A percentile compares a stretch with the other conserved stretches of the same genome.
Conservation (phyloP, 2,329 filamentous ascomycete genomes). For the Fusarium concolor region DNA sequence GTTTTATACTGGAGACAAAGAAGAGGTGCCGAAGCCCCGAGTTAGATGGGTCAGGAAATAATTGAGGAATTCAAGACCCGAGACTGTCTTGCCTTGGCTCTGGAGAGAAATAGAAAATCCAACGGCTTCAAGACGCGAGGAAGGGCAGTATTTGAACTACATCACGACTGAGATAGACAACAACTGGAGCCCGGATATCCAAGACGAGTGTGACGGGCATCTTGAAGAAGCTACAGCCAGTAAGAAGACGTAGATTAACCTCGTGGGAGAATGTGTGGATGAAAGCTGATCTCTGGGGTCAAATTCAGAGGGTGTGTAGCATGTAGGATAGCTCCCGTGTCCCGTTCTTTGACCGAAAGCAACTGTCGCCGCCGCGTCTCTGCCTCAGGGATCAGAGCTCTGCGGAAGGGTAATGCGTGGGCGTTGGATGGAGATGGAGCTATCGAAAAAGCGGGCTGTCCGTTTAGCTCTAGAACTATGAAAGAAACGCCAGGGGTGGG, state of each 20-base stretch:
- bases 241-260: conserved; percentile 39
- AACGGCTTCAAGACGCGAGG: conserved; percentile 25
- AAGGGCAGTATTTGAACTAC: conserved; percentile 45
- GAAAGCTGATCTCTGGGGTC: conserved; percentile 40
- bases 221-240: conserved; percentile 36
- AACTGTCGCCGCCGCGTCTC: conserved; percentile 31
- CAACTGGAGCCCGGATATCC: conserved; percentile 30
- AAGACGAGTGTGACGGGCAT: conserved; percentile 30
- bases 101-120: conserved; percentile 10
- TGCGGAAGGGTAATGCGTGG: not conserved
- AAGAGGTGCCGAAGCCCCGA: conserved; percentile 8
- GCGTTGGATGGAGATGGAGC: not conserved
- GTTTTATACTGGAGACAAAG: conserved; percentile 26
- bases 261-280: conserved; percentile 47
- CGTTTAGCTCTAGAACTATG: conserved; percentile 29
- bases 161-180: conserved; percentile 21
- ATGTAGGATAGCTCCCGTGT: conserved; percentile 28
- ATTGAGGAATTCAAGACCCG: conserved; percentile 23
- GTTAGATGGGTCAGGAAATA: conserved; percentile 9
- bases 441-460: conserved; percentile 20
- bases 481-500: conserved; percentile 24
- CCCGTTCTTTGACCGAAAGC: conserved; percentile 32
- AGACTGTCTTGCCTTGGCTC: conserved; percentile 18
- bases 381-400: conserved; percentile 28
- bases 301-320: conserved; percentile 21